Evolutionary conservation across 2,329 filamentous ascomycete genomes (phyloP).

Genomic region (Capronia epimyces): DNA sequence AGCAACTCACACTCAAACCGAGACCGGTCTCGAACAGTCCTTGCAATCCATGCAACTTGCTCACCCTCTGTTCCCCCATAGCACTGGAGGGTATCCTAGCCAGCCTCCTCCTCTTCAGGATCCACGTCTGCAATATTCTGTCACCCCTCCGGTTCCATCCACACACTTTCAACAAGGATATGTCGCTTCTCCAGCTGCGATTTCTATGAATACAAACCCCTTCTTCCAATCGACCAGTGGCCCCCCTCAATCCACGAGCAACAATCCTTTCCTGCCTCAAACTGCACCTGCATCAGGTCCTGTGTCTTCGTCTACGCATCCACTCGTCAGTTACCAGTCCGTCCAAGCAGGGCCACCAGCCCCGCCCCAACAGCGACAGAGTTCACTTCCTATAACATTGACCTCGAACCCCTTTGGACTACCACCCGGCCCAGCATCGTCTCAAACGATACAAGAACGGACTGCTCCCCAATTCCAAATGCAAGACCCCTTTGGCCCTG

Average conservation of each 20-base stretch:
- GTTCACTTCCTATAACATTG: constrained; percentile 7
- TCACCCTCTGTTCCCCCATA: constrained; percentile 67
- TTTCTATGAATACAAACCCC: constrained; percentile 35
- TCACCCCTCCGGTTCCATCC: constrained; percentile 37
- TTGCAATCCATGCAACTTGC: constrained; percentile 72
- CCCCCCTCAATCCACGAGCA: constrained; percentile 25
- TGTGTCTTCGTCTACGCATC: constrained; percentile 23
- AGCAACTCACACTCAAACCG: constrained; percentile 31
- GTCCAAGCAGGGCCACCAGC: constrained; percentile 14
- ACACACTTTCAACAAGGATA: constrained; percentile 32
- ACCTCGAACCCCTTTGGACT: constrained; percentile 28
- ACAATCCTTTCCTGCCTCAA: constrained; percentile 27
- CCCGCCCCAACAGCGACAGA: constrained; percentile 23
- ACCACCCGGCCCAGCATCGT: constrained; percentile 18
- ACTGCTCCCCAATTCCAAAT: constrained; percentile 17
- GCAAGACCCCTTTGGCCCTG: constrained; percentile 14
- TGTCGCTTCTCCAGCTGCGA: constrained; percentile 23
- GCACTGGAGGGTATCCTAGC: constrained; percentile 58
- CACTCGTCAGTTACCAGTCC: constrained; percentile 22
- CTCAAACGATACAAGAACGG: constrained; percentile 16
- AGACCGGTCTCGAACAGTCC: constrained; percentile 57
- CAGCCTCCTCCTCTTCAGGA: constrained; percentile 40
- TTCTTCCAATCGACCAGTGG: constrained; percentile 38
- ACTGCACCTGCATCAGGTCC: constrained; percentile 7
- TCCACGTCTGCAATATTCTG: constrained; percentile 38